Evolutionary conservation across 2,329 filamentous ascomycete species (phyloP).

Genomic region (Pseudogymnoascus pannorum): DNA sequence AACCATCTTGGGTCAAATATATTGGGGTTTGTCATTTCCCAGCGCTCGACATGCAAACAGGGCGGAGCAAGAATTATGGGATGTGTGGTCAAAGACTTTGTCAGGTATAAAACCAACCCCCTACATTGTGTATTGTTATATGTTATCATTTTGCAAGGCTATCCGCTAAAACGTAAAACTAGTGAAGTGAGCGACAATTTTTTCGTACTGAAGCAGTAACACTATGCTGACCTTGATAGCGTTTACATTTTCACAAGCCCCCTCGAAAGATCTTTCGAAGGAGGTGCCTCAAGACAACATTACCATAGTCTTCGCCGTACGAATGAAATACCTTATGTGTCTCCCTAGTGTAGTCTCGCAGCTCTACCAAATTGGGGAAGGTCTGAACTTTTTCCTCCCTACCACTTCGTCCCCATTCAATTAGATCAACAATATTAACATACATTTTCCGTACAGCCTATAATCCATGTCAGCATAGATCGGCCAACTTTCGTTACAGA

Average conservation of each 20-base stretch:
- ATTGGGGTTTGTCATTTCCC: too few relatives aligned
- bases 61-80: too few relatives aligned
- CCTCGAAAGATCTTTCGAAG: constrained; percentile 20
- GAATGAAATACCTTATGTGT: constrained; percentile 21
- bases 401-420: constrained; percentile 20
- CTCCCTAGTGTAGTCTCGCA: constrained; percentile 18
- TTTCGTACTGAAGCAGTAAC: too few relatives aligned
- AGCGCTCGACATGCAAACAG: too few relatives aligned
- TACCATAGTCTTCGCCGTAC: constrained; percentile 17
- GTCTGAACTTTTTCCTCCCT: constrained; percentile 20
- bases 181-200: too few relatives aligned
- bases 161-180: too few relatives aligned
- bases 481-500: constrained; percentile 14
- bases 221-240: too few relatives aligned
- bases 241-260: constrained; percentile 9
- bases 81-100: too few relatives aligned
- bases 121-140: too few relatives aligned
- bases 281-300: constrained; percentile 21
- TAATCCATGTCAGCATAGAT: constrained; percentile 16
- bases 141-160: too few relatives aligned
- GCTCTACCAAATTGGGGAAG: constrained; percentile 17
- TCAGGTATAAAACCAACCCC: too few relatives aligned
- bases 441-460: constrained; percentile 19
- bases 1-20: too few relatives aligned
- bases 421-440: constrained; percentile 20